phyloP scores from a whole-genome alignment of 306 rosid genomes.

The Vicia faba region DNA sequence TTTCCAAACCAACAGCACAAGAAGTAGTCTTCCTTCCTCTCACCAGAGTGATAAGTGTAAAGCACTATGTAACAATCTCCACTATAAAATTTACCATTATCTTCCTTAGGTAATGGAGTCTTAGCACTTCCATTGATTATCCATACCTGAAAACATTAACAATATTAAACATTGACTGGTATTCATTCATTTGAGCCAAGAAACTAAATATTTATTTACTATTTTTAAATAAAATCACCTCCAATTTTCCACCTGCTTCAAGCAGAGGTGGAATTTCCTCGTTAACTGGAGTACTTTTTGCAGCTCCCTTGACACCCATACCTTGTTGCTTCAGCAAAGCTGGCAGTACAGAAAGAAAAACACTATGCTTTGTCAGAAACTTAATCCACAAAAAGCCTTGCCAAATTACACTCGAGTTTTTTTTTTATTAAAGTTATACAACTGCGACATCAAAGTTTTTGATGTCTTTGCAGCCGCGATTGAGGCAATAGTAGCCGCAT shows the following conservation, averaged over 20 bases:
- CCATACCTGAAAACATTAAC: constrained; percentile 71
- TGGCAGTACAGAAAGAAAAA: constrained; percentile 42
- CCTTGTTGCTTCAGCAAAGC: constrained; percentile 99
- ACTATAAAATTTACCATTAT: constrained; percentile 84
- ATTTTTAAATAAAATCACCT: constrained; percentile 54
- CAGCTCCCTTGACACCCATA: constrained; percentile 84
- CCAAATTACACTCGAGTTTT: constrained; percentile 12
- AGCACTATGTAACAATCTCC: constrained; percentile 96
- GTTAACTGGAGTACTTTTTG: constrained; percentile 69
- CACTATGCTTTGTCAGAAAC: background rate
- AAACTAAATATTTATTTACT: constrained; percentile 12
- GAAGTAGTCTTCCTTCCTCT: constrained; percentile 94
- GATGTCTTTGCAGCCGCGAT: background rate
- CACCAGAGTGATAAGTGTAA: constrained; percentile 92
- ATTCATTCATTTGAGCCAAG: constrained; percentile 32
- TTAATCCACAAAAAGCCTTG: no score
- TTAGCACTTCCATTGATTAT: constrained; percentile 88
- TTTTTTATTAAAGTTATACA: background rate
- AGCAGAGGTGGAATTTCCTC: constrained; percentile 97
- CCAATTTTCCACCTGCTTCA: constrained; percentile 98
- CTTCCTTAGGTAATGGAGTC: constrained; percentile 75
- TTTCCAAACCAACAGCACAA: constrained; percentile 97
- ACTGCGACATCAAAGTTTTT: background rate
- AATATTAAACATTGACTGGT: constrained; percentile 12
- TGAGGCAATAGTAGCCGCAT: background rate